phyloP scores from a whole-genome alignment of 306 rosid genomes.

The Phaseolus lunatus region DNA sequence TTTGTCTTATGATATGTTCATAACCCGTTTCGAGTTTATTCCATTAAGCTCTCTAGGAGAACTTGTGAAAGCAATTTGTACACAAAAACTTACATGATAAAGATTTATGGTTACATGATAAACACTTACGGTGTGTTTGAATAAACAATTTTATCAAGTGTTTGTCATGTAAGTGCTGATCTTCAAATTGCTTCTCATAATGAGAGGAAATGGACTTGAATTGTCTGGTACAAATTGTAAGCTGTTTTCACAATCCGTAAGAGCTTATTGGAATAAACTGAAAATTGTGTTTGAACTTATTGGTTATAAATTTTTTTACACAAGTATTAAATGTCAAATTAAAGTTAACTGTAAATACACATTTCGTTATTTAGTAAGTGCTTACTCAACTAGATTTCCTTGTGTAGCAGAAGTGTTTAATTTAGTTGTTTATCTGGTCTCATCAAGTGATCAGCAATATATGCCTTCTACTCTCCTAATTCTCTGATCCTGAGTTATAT shows the following conservation, averaged over 20 bases:
- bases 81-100: too few species aligned
- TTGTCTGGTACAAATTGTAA: background rate
- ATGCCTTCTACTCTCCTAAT: too few species aligned
- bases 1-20: background rate
- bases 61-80: background rate
- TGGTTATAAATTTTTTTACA: background rate
- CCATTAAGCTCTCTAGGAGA: background rate
- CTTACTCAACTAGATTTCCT: background rate
- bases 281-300: background rate
- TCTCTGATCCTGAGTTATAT: constrained; percentile 18
- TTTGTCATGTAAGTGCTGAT: background rate
- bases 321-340: background rate
- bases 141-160: too few species aligned
- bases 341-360: background rate
- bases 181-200: too few species aligned
- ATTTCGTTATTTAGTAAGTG: background rate
- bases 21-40: background rate
- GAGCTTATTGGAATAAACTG: background rate
- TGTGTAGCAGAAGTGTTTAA: too few species aligned
- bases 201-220: background rate
- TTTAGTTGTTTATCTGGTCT: background rate
- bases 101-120: too few species aligned
- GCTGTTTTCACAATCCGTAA: background rate
- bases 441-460: too few species aligned
- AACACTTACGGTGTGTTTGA: too few species aligned